Percentiles rank a stretch among this genome's conserved stretches.
These are phyloP conservation scores for Coniferiporia sulphurascens DNA, from an alignment of 1,284 basidiomycete species.

Conservation along the genomic window DNA sequence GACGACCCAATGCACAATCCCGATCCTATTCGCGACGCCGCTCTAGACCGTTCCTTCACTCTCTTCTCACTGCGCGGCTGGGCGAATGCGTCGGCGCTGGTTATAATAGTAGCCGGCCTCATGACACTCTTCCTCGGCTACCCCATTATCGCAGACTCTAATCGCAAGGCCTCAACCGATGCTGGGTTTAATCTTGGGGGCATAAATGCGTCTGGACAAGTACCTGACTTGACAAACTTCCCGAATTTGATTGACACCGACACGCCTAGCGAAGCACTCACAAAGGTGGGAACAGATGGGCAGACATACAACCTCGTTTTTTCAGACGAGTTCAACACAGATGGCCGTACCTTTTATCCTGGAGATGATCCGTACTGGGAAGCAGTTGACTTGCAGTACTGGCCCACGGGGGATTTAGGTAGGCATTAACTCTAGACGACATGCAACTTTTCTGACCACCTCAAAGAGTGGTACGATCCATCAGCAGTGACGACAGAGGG, in stretches of 20 bases:
- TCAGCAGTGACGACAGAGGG: constrained; percentile 47
- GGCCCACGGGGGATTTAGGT: constrained; percentile 44
- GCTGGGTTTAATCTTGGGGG: constrained; percentile 74
- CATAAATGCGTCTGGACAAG: constrained; percentile 67
- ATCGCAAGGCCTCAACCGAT: constrained; percentile 26
- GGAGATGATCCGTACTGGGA: constrained; percentile 46
- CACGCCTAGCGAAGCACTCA: constrained; percentile 17
- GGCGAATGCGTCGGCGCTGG: constrained; percentile 59
- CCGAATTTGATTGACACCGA: constrained; percentile 29
- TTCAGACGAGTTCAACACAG: constrained; percentile 52
- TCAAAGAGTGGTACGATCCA: constrained; percentile 54
- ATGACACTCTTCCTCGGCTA: constrained; percentile 74
- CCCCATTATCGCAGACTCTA: constrained; percentile 64
- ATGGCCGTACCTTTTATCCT: constrained; percentile 46
- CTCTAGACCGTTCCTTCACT: constrained; percentile 52
- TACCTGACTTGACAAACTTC: constrained; percentile 55
- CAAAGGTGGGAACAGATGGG: constrained; percentile 25
- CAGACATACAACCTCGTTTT: constrained; percentile 38
- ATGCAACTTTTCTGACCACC: neutral
- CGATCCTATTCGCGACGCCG: constrained; percentile 58
- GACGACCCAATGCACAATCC: constrained; percentile 77
- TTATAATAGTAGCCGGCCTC: constrained; percentile 55
- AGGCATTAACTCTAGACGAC: neutral
- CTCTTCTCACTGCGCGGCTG: constrained; percentile 69
- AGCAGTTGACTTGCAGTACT: constrained; percentile 57